Evolutionary conservation across 1,139 yeast genomes (phyloP).

Genomic region (Saccharomyces hybrid): DNA sequence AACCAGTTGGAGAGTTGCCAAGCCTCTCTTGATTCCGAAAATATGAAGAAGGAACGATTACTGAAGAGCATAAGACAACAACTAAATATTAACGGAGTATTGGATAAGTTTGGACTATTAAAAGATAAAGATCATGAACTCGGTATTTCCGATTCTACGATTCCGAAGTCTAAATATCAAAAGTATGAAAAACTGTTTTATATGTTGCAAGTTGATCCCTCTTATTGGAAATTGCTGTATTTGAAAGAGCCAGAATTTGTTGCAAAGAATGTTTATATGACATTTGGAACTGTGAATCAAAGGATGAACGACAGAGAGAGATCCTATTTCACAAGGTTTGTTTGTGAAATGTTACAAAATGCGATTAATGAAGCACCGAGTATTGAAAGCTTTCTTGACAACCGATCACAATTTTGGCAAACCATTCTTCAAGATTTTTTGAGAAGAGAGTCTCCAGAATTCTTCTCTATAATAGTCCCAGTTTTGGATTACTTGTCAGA

Average conservation of each 20-base stretch:
- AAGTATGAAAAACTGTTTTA: conserved; percentile 73
- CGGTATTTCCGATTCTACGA: conserved; percentile 6
- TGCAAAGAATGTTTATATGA: conserved; percentile 22
- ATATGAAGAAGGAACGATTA: conserved; percentile 53
- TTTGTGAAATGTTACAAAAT: conserved; percentile 44
- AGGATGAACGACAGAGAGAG: conserved; percentile 54
- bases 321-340: conserved; percentile 55
- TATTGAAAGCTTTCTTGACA: conserved; percentile 18
- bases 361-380: conserved; percentile 20
- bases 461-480: conserved; percentile 47
- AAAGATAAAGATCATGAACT: conserved; percentile 6
- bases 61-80: conserved; percentile 22
- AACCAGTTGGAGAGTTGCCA: conserved; percentile 59
- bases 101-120: conserved; percentile 16
- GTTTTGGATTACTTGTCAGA: conserved; percentile 38
- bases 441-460: conserved; percentile 34
- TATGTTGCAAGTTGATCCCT: conserved; percentile 77
- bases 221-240: conserved; percentile 57
- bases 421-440: conserved; percentile 35
- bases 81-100: conserved; percentile 16
- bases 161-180: conserved; percentile 18
- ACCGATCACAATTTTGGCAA: conserved; percentile 36
- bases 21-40: conserved; percentile 71
- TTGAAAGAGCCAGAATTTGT: conserved; percentile 23
- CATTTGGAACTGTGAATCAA: conserved; percentile 28